Conservation (phyloP, 768 basidiomycete genomes). For the Calocera cornea region DNA sequence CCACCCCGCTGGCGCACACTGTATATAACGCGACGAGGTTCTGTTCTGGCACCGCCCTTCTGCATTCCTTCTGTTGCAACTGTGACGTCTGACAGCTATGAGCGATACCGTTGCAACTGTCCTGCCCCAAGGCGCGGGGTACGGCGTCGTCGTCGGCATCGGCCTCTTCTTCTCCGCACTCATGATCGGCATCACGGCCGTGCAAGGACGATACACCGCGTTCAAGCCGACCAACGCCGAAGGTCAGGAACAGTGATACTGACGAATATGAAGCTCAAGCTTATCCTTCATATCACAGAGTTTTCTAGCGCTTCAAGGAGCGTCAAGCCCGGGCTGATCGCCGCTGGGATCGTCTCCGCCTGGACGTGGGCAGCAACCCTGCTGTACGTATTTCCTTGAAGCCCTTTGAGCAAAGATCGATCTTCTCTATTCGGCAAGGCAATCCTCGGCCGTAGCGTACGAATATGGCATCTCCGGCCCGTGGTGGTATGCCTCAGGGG, state of each 20-base stretch:
- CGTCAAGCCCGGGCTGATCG: conserved; percentile 83
- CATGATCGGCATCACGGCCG: conserved; percentile 61
- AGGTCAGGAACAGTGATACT: conserved; percentile 9
- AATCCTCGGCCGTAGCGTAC: conserved; percentile 75
- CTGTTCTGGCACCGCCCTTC: background rate
- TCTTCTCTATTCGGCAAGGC: conserved; percentile 24
- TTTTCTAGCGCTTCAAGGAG: conserved; percentile 70
- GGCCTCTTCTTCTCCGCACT: conserved; percentile 77
- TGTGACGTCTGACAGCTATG: background rate
- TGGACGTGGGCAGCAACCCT: conserved; percentile 47
- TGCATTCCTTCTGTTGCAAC: background rate
- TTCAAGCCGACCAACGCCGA: conserved; percentile 69
- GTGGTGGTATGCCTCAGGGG: conserved; percentile 89
- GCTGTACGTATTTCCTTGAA: conserved; percentile 43
- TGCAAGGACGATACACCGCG: conserved; percentile 74
- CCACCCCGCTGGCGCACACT: background rate
- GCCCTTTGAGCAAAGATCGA: conserved; percentile 32
- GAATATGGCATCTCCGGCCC: conserved; percentile 75
- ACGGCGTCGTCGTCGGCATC: conserved; percentile 69
- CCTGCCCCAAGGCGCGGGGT: conserved; percentile 71
- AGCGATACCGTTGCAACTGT: conserved; percentile 6
- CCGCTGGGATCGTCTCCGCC: conserved; percentile 81
- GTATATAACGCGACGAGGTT: background rate
- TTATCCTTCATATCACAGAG: conserved; percentile 27
- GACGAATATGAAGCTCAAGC: background rate